phyloP scores from a whole-genome alignment of 1,284 basidiomycete genomes.

The Ceratobasidium sp. region DNA sequence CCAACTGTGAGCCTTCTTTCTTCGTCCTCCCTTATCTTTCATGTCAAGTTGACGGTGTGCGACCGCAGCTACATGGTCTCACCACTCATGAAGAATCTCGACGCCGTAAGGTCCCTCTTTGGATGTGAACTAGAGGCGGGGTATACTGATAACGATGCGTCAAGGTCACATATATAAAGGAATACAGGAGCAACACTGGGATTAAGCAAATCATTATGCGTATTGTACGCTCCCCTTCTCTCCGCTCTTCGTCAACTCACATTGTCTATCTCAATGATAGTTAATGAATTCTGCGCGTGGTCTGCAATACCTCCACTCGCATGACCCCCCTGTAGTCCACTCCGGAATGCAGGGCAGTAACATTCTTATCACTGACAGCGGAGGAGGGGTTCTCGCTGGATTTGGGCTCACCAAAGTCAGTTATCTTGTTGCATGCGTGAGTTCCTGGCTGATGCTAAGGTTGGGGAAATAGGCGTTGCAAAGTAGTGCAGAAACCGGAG shows the following conservation, averaged over 20 bases:
- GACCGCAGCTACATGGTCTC: constrained; percentile 30
- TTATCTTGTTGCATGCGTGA: too few species aligned
- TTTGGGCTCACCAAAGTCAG: constrained; percentile 29
- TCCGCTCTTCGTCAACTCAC: too few species aligned
- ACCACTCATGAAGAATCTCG: constrained; percentile 9
- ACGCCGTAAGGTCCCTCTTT: background rate
- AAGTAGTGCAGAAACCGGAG: background rate
- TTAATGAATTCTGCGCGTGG: constrained; percentile 14
- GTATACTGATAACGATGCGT: background rate
- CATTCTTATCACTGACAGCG: constrained; percentile 16
- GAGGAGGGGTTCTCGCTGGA: constrained; percentile 9
- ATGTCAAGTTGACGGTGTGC: too few species aligned
- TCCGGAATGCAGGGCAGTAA: constrained; percentile 25
- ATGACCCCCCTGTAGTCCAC: constrained; percentile 10
- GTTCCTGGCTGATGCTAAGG: background rate
- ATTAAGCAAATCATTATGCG: constrained; percentile 14
- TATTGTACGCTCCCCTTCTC: background rate
- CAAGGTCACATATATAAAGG: constrained; percentile 12
- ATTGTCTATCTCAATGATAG: too few species aligned
- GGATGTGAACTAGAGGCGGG: too few species aligned
- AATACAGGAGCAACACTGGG: background rate
- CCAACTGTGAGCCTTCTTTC: constrained; percentile 11
- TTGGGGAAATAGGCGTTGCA: background rate
- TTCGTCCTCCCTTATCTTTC: too few species aligned
- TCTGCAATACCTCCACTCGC: constrained; percentile 18